Base-by-base conservation (phyloP, 2,329 filamentous ascomycete genomes). In the Aplosporella prunicola region DNA sequence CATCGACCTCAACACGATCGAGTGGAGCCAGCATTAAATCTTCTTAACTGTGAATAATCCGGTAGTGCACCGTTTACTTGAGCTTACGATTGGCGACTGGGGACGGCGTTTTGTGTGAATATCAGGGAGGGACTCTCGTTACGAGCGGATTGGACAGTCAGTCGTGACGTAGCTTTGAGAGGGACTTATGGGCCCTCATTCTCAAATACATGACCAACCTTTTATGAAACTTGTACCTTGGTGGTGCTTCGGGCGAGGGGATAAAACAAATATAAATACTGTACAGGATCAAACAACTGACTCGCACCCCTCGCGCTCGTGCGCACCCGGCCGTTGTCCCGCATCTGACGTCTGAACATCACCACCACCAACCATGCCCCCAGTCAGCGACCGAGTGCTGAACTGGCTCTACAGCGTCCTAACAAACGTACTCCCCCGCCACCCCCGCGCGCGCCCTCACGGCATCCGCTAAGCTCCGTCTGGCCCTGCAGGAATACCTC, bases 341-440 rank as follows among this genome's bases (percentile, higher is more conserved):
- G 26, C 26, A 28, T 15, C 28, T 38, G 35, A 32, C 28, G 28
- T 32, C 18, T 20, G 24, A 17, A 32, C 30, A 27, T 28, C 37
- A 33, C 15, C 37, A 27, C 27, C 27, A 35, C 32, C 39, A 35
- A 57, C 43, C 47, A 73, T 73, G 70, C 64, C 70, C 43, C 76
- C 79, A 51, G 83, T 94, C 56, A 82, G 85, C 52, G 87, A 93
- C 62, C 83, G 87, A 64, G 81, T 93, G 43, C 71, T 96, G 53
- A 88, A 87, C 64, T 96, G 89, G 89, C 78, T 96, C 5, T 94
- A 93, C 64, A 91, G 84, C 63, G 80, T 94, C 39, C 66, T 96
- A 41, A 84, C 81, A 27, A 58, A 53, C 41, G 60, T 57, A 45
- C 11, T 38, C 14, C 38, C 36, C 16, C 22, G 5, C 14, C 3